Evolutionary conservation across 345 rosid genomes (phyloP).

Genomic region (Eucalyptus sp.): DNA sequence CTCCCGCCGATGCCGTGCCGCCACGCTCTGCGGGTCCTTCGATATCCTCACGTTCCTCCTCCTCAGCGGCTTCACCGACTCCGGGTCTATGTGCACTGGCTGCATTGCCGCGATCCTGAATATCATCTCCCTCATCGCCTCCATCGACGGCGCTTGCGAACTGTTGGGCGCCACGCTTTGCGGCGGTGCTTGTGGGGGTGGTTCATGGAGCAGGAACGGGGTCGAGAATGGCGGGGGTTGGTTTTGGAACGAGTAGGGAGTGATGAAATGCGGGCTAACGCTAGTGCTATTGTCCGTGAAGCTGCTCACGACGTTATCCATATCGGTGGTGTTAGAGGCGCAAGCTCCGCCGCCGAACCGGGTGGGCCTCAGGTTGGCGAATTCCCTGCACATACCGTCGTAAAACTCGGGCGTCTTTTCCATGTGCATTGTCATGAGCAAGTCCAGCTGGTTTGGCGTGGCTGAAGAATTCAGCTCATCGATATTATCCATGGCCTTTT

Average conservation of each 20-base stretch:
- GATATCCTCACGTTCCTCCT: constrained; percentile 62
- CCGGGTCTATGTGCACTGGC: constrained; percentile 60
- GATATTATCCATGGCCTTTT: constrained; percentile 24
- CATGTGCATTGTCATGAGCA: constrained; percentile 26
- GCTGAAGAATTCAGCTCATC: constrained; percentile 16
- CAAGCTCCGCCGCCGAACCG: neutral
- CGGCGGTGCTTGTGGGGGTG: neutral
- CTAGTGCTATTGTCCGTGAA: neutral
- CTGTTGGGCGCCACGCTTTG: neutral
- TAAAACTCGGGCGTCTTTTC: neutral
- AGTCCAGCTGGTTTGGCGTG: constrained; percentile 7
- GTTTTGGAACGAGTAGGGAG: neutral
- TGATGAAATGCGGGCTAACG: neutral
- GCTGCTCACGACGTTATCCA: neutral
- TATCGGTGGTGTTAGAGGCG: neutral
- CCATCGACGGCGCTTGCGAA: constrained; percentile 19
- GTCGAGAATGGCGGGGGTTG: neutral
- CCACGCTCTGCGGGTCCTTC: constrained; percentile 65
- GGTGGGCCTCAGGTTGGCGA: neutral
- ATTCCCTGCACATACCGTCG: neutral
- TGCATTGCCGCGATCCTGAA: constrained; percentile 67
- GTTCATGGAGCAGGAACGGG: neutral
- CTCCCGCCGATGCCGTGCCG: constrained; percentile 58
- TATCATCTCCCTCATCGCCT: constrained; percentile 68
- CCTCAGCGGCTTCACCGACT: constrained; percentile 52